Base-by-base conservation (phyloP, 148 eudicot species). In the Chenopodium berlandieri region DNA sequence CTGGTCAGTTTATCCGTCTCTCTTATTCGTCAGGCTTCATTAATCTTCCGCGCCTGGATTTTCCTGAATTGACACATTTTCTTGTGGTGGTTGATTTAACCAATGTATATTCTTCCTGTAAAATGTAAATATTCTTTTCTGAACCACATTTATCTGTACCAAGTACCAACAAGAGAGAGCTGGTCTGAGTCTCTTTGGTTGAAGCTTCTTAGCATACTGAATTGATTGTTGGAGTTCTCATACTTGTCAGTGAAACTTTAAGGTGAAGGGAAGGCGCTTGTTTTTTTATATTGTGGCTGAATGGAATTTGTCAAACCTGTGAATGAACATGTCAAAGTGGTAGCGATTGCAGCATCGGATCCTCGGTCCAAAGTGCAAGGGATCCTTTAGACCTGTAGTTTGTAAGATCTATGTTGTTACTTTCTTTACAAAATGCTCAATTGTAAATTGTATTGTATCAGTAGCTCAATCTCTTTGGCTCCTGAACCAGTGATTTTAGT, bases 81-180 rank as follows among this genome's bases (percentile, higher is more conserved):
- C 23, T 31, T 54, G 37, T 66, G 73, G 31, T 40, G 58, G 50
- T 78, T 14, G 17, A 44, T 32, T 20, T 9, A 65, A 54, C 69
- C 67, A 54, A 50, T 75, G 83, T 64, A 80, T 44, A 76, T 70
- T 56, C 71, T 70, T 1, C 11, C 52, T 75, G 80, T 72, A 23
- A 60, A 80, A 30, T 75, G 80, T 76, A 34, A 62, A 80, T 62
- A 50, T 63, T 32, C 34, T 84, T 63, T 80, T 37, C 23, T 3
- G 40, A 56, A 65, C 54, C 40, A 47, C 68, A 67, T 25, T n/a
- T 34, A 20, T 69, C 32, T 19, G 9, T 32, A 8, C 63, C 47
- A 52, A 56, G 9, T 32, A 8, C 63, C 47, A 52, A 56, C 82
- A 71, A 58, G 7, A 27, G 19, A 56, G 68, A 80, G 19, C 46